These are phyloP conservation scores for Microthyrium microscopicum DNA, from an alignment of 2,329 filamentous ascomycete species.

Conservation along the genomic window DNA sequence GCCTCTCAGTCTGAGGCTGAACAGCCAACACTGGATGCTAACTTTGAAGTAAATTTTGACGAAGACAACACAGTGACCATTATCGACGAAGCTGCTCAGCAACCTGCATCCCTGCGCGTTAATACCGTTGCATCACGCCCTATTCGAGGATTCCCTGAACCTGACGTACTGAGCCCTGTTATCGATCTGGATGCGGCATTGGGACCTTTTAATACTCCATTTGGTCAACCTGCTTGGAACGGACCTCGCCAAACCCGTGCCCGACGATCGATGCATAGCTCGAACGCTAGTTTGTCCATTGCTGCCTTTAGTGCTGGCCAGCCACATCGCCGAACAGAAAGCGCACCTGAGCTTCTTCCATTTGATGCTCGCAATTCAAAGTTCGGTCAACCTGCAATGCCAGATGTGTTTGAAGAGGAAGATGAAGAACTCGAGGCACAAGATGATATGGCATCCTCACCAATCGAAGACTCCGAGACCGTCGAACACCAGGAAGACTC, in stretches of 20 bases:
- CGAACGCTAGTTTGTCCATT: constrained; percentile 43
- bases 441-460: constrained; percentile 22
- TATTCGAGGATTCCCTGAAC: constrained; percentile 10
- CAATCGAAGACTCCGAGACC: too few species aligned
- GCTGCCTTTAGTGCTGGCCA: too few species aligned
- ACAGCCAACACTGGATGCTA: constrained; percentile 11
- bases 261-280: constrained; percentile 58
- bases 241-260: constrained; percentile 4
- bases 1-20: neutral
- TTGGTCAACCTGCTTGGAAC: constrained; percentile 13
- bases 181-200: constrained; percentile 91
- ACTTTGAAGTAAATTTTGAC: constrained; percentile 24
- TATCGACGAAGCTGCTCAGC: constrained; percentile 19
- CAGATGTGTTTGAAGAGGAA: constrained; percentile 69
- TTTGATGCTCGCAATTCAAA: constrained; percentile 41
- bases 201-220: constrained; percentile 76
- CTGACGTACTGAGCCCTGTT: constrained; percentile 58
- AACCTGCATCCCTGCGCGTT: constrained; percentile 11
- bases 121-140: neutral
- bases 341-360: constrained; percentile 60
- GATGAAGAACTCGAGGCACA: constrained; percentile 30
- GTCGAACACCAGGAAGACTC: too few species aligned
- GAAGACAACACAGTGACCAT: constrained; percentile 25
- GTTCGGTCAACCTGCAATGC: constrained; percentile 54
- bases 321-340: constrained; percentile 66